Conservation (phyloP, 2,329 filamentous ascomycete species). For the Clarireedia hainanense region DNA sequence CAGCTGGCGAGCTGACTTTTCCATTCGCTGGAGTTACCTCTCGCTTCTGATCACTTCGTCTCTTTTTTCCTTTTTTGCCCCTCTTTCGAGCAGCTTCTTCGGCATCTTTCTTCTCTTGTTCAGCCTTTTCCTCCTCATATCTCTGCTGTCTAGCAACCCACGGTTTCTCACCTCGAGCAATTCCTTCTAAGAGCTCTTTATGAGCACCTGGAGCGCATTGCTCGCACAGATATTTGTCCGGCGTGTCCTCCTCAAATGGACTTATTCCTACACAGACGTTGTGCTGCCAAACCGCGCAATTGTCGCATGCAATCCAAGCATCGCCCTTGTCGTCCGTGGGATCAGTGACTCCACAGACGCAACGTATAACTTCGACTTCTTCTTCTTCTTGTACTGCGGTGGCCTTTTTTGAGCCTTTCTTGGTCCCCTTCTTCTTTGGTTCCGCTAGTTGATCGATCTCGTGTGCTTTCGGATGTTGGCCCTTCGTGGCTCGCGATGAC, state of each 20-base stretch:
- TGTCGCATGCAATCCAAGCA: slow-evolving; percentile 93
- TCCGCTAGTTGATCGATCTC: slow-evolving; percentile 54
- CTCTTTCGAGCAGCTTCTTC: slow-evolving; percentile 36
- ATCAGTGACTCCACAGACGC: slow-evolving; percentile 82
- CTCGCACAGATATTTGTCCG: slow-evolving; percentile 88
- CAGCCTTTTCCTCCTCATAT: slow-evolving; percentile 48
- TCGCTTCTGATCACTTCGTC: slow-evolving; percentile 51
- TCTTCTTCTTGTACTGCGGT: slow-evolving; percentile 38
- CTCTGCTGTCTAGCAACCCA: slow-evolving; percentile 67
- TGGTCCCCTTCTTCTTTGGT: slow-evolving; percentile 40
- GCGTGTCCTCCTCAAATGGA: slow-evolving; percentile 65
- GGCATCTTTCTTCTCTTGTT: slow-evolving; percentile 43
- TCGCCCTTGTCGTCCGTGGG: slow-evolving; percentile 80
- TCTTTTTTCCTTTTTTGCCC: slow-evolving; percentile 55
- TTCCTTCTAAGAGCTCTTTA: slow-evolving; percentile 68
- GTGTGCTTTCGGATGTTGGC: slow-evolving; percentile 87
- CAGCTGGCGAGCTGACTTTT: slow-evolving; percentile 23
- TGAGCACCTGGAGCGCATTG: slow-evolving; percentile 75
- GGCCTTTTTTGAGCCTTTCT: slow-evolving; percentile 48
- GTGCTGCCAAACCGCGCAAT: slow-evolving; percentile 91
- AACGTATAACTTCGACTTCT: slow-evolving; percentile 66
- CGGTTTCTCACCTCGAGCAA: slow-evolving; percentile 72
- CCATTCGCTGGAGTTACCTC: slow-evolving; percentile 35
- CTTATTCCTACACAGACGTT: slow-evolving; percentile 89
- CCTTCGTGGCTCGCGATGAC: slow-evolving; percentile 93